Conservation (phyloP, 768 basidiomycete genomes). For the Rhodotorula sphaerocarpa region DNA sequence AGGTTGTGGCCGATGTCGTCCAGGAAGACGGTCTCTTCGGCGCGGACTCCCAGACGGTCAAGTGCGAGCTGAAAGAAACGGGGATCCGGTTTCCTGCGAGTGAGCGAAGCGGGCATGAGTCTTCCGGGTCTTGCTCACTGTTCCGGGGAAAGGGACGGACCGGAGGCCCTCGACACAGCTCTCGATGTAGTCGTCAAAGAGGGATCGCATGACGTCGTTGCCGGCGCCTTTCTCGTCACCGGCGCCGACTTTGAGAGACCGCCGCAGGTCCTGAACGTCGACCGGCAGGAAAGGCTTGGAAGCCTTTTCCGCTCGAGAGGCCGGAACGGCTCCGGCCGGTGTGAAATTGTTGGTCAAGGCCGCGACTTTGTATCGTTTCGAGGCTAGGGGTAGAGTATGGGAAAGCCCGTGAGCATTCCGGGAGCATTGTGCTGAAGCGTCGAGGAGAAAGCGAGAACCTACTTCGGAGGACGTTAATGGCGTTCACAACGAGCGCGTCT, state of each 20-base stretch:
- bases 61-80: constrained; percentile 24
- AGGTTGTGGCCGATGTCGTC: constrained; percentile 36
- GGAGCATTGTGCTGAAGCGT: neutral
- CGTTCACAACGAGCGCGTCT: constrained; percentile 13
- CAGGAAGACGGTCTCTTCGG: constrained; percentile 31
- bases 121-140: neutral
- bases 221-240: constrained; percentile 4
- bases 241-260: neutral
- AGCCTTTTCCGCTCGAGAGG: too few relatives aligned
- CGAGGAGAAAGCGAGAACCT: neutral
- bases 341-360: constrained; percentile 34
- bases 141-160: constrained; percentile 1
- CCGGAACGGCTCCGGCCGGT: neutral
- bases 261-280: neutral
- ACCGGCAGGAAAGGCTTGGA: neutral
- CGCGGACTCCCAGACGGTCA: constrained; percentile 16
- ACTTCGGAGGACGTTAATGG: constrained; percentile 29
- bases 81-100: constrained; percentile 32
- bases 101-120: neutral
- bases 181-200: constrained; percentile 34
- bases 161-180: constrained; percentile 22
- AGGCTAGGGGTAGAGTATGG: constrained; percentile 11
- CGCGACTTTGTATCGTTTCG: constrained; percentile 19
- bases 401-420: too few relatives aligned
- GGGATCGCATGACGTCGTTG: constrained; percentile 2